These are phyloP conservation scores for Suillus paluster DNA, from an alignment of 768 basidiomycete species.

Conservation along the genomic window DNA sequence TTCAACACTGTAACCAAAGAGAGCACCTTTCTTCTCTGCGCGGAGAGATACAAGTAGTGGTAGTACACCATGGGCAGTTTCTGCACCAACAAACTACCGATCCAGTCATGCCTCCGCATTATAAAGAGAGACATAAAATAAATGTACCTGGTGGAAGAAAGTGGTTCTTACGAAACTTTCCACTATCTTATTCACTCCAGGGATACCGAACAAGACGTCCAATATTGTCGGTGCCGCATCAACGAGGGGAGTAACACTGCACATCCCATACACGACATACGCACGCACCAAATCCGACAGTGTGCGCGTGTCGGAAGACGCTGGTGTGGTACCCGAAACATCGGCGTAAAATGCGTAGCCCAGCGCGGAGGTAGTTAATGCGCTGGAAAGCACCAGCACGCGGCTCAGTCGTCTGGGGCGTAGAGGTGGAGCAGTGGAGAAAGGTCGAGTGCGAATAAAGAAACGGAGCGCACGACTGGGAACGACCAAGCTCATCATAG, in stretches of 20 bases:
- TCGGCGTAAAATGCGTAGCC: not conserved
- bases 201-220: constrained; percentile 50
- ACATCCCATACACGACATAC: constrained; percentile 83
- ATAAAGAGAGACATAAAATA: not conserved
- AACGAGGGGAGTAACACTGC: constrained; percentile 76
- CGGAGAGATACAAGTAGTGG: constrained; percentile 69
- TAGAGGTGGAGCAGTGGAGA: not conserved
- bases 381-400: constrained; percentile 3
- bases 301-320: not conserved
- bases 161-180: constrained; percentile 75
- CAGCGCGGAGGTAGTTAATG: not conserved
- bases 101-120: not conserved
- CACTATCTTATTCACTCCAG: constrained; percentile 61
- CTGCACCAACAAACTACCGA: constrained; percentile 85
- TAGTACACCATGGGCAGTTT: constrained; percentile 70
- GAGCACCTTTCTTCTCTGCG: constrained; percentile 67
- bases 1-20: constrained; percentile 88
- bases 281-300: constrained; percentile 43
- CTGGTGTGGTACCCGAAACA: not conserved
- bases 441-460: not conserved
- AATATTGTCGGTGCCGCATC: constrained; percentile 76
- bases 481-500: not conserved
- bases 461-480: not conserved
- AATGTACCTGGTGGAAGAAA: constrained; percentile 80
- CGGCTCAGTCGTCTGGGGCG: not conserved